Base-by-base conservation (phyloP, 1,284 basidiomycete species). In the Bjerkandera adusta region DNA sequence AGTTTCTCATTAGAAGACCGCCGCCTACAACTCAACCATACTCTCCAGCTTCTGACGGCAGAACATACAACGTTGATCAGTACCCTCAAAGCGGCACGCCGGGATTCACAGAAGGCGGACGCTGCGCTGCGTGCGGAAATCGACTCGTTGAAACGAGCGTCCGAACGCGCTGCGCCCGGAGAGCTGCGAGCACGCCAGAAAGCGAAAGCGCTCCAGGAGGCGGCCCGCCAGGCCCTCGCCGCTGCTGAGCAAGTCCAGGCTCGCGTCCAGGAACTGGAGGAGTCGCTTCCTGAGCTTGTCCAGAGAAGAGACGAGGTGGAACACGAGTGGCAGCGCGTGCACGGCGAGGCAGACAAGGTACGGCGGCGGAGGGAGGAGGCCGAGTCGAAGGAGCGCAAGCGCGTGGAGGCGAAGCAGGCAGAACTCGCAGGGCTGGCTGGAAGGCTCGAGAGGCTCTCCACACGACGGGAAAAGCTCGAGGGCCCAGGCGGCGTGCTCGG, bases 21-120 rank as follows among this genome's bases (percentile, higher is more conserved):
- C 5, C 68, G 81, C 5, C 61, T 67, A 12, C 80, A 85, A 49
- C 72, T 89, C 3, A 76, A 79, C 30, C 75, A 79, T 36, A 74
- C 73, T 6, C 76, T 90, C 10, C 62, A 76, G 4, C 50, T 71
- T 3, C 67, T 87, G 15, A 74, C 73, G 43, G 55, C 72, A 0
- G 85, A 91, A 49, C 81, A 83, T 36, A 75, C 81, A 13, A 63
- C 74, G 1, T 72, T 91, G 11, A 71, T 78, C 2, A 56, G 74
- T 0, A 72, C 79, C 5, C 74, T 92, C 53, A 90, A 89, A 60
- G 60, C 79, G 5, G 74, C 83, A 0, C 74, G 87, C 37, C 76
- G 81, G 5, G 87, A 90, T 43, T 72, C 85, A 0, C 87, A 90
- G 57, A 87, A 87, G 55, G 79, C 81, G 0, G 83, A 89, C 36